phyloP scores from a whole-genome alignment of 805 yeast genomes.

The Cyberlindnera galapagoensis region DNA sequence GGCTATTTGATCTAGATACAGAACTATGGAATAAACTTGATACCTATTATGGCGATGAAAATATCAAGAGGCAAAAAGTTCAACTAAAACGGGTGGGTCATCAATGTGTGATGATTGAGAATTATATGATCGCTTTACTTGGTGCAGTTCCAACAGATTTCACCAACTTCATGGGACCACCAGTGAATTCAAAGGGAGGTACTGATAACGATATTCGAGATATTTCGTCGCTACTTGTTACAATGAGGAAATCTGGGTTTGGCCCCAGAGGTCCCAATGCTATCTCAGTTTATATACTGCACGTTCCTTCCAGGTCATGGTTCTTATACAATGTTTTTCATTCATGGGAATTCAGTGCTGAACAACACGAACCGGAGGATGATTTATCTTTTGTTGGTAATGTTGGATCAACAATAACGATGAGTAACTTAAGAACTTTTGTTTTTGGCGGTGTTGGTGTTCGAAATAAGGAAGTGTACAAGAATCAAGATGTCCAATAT shows the following conservation, averaged over 20 bases:
- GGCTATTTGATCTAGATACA: slow-evolving; percentile 41
- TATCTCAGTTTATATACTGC: slow-evolving; percentile 4
- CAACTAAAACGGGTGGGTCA: slow-evolving; percentile 16
- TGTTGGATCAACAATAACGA: slow-evolving; percentile 4
- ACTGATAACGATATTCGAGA: slow-evolving; percentile 8
- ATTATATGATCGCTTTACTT: slow-evolving; percentile 13
- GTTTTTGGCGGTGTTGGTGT: slow-evolving; percentile 7
- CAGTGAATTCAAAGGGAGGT: background rate
- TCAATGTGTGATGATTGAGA: slow-evolving; percentile 13
- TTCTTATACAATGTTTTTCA: slow-evolving; percentile 6
- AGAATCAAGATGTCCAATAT: slow-evolving; percentile 1
- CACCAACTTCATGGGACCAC: background rate
- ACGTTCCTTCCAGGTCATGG: slow-evolving; percentile 4
- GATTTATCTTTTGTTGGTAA: slow-evolving; percentile 1
- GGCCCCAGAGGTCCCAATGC: slow-evolving; percentile 1
- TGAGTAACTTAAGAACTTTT: slow-evolving; percentile 8
- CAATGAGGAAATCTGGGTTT: background rate
- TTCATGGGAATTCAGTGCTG: slow-evolving; percentile 4
- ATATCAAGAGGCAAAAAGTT: slow-evolving; percentile 3
- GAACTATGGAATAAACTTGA: slow-evolving; percentile 34
- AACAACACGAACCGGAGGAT: slow-evolving; percentile 1
- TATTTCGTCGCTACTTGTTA: slow-evolving; percentile 6
- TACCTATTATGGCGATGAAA: slow-evolving; percentile 24
- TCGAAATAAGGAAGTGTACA: slow-evolving; percentile 1
- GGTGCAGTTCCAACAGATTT: slow-evolving; percentile 14